Conservation (phyloP, 805 yeast genomes). For the Saccharomycopsis fodiens region DNA sequence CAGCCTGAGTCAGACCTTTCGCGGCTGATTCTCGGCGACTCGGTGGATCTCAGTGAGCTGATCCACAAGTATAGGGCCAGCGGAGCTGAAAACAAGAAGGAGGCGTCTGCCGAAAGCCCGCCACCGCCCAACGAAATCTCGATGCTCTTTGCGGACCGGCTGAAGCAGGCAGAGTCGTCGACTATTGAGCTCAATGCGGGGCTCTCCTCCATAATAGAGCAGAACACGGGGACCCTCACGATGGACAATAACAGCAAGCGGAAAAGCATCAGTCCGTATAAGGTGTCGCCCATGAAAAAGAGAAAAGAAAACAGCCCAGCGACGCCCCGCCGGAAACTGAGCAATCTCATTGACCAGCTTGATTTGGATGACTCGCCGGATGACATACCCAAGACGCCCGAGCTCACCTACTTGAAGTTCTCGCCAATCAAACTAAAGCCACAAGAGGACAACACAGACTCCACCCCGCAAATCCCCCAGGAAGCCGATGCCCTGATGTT, state of each 20-base stretch:
- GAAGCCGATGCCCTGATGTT: constrained; percentile 4
- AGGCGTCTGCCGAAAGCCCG: constrained; percentile 1
- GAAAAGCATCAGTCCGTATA: constrained; percentile 7
- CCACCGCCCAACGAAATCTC: constrained; percentile 12
- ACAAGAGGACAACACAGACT: constrained; percentile 1
- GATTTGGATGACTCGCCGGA: constrained; percentile 20
- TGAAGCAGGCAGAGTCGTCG: constrained; percentile 1
- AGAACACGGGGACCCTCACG: constrained; percentile 17
- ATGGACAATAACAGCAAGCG: not conserved
- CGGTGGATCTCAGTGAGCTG: constrained; percentile 5
- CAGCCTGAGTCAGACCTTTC: constrained; percentile 3
- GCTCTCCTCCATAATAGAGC: constrained; percentile 20
- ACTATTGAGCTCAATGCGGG: constrained; percentile 8
- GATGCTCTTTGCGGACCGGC: constrained; percentile 6
- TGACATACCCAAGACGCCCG: constrained; percentile 21
- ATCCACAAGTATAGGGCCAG: not conserved
- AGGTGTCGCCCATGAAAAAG: constrained; percentile 12
- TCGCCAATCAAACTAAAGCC: constrained; percentile 14
- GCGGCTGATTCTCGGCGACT: not conserved
- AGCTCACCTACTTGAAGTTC: constrained; percentile 19
- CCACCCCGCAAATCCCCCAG: constrained; percentile 10
- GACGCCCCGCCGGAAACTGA: constrained; percentile 10
- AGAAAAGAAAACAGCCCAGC: not conserved
- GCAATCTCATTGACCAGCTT: constrained; percentile 13
- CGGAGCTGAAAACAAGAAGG: too few species aligned